These are phyloP conservation scores for Pythium oligandrum DNA, from an alignment of 352 stramenopile species.

Conservation along the genomic window DNA sequence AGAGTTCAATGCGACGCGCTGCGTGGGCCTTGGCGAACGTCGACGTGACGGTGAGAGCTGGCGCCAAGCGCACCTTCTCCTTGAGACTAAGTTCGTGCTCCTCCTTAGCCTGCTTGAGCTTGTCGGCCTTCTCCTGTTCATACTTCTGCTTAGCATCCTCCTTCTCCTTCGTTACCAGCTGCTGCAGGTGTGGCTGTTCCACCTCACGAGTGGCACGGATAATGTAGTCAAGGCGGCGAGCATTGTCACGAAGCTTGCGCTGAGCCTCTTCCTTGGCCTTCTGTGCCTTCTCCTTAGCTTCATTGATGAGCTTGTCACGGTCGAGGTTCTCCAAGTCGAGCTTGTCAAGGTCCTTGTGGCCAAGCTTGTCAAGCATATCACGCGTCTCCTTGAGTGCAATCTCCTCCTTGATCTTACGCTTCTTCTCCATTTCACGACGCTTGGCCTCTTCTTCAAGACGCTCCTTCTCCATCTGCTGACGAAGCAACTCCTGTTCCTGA, in stretches of 20 bases:
- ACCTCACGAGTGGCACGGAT: constrained; percentile 95
- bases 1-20: constrained; percentile 71
- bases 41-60: constrained; percentile 67
- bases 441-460: constrained; percentile 75
- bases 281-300: constrained; percentile 93
- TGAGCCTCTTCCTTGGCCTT: constrained; percentile 95
- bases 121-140: constrained; percentile 79
- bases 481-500: constrained; percentile 62
- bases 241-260: constrained; percentile 90
- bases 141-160: constrained; percentile 53
- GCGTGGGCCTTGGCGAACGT: constrained; percentile 80
- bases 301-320: constrained; percentile 81
- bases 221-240: constrained; percentile 94
- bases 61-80: constrained; percentile 77
- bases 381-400: constrained; percentile 91
- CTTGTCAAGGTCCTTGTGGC: constrained; percentile 62
- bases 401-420: constrained; percentile 94
- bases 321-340: constrained; percentile 73
- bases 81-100: constrained; percentile 88
- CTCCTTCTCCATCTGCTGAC: constrained; percentile 71
- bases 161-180: constrained; percentile 77
- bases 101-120: constrained; percentile 74
- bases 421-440: constrained; percentile 91
- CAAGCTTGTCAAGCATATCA: constrained; percentile 75
- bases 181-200: constrained; percentile 90